phyloP scores from a whole-genome alignment of 495 filamentous ascomycete species.

The Apiosordaria backusii region DNA sequence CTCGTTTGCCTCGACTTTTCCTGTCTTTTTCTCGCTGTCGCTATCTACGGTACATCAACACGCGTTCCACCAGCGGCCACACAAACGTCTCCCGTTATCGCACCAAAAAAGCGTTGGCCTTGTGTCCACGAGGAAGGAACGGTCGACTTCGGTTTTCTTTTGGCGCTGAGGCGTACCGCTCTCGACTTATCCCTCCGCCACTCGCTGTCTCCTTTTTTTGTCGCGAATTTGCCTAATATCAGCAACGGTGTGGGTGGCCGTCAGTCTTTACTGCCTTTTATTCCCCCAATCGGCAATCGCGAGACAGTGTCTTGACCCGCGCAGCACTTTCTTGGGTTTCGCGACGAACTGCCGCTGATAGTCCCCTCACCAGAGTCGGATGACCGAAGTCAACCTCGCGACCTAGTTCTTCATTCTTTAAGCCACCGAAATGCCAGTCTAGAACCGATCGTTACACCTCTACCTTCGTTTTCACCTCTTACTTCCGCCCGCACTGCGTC shows the following conservation, averaged over 20 bases:
- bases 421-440: neutral
- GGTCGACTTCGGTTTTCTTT: neutral
- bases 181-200: neutral
- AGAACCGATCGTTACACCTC: neutral
- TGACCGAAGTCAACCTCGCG: neutral
- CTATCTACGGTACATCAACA: neutral
- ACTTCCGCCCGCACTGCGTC: neutral
- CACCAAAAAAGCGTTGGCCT: neutral
- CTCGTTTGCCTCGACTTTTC: neutral
- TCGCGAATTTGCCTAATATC: constrained; percentile 3
- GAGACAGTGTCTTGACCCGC: neutral
- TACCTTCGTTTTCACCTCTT: neutral
- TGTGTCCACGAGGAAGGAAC: neutral
- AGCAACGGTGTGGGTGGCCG: neutral
- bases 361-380: neutral
- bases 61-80: neutral
- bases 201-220: neutral
- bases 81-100: neutral
- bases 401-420: neutral
- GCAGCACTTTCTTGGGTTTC: neutral
- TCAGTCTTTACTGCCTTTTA: neutral
- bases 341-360: neutral
- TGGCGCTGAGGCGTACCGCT: neutral
- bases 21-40: neutral
- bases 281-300: neutral